Percentiles rank a stretch among this genome's conserved stretches.
Conservation (phyloP, 306 rosid genomes). For the Glycyrrhiza uralensis region DNA sequence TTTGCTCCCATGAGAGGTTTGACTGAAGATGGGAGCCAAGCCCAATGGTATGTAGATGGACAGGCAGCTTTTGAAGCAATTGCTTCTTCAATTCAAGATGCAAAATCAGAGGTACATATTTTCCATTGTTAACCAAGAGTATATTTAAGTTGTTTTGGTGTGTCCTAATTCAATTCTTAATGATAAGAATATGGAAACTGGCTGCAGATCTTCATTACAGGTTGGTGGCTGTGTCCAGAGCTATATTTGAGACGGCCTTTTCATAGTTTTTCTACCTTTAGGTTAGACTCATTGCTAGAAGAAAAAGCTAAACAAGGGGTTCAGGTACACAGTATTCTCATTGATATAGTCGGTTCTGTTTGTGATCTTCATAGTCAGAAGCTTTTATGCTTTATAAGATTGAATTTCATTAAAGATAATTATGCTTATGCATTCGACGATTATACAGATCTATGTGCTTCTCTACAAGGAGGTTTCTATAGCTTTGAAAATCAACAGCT, state of each 20-base stretch:
- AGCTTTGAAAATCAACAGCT: conserved; percentile 93
- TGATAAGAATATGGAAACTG: conserved; percentile 24
- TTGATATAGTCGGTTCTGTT: background rate
- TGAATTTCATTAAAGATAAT: background rate
- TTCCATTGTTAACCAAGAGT: conserved; percentile 24
- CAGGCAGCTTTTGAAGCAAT: conserved; percentile 87
- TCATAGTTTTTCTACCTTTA: conserved; percentile 58
- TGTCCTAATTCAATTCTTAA: conserved; percentile 4
- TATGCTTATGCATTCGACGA: conserved; percentile 11
- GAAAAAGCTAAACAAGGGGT: conserved; percentile 94
- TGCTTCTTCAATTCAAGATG: conserved; percentile 85
- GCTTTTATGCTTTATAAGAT: conserved; percentile 9
- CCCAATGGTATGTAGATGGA: conserved; percentile 97
- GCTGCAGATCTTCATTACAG: conserved; percentile 92
- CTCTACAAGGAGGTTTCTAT: conserved; percentile 97
- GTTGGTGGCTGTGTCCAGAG: conserved; percentile 99
- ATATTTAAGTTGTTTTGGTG: background rate
- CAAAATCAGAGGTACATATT: conserved; percentile 82
- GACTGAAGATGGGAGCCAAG: conserved; percentile 87
- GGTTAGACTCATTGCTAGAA: conserved; percentile 78
- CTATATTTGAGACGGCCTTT: conserved; percentile 83
- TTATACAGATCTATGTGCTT: conserved; percentile 80
- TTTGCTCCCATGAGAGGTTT: conserved; percentile 95
- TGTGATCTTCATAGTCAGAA: background rate
- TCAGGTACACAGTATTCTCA: conserved; percentile 54